These are phyloP conservation scores for Podila minutissima DNA, from an alignment of 192 early-diverging fungal species.

Conservation along the genomic window DNA sequence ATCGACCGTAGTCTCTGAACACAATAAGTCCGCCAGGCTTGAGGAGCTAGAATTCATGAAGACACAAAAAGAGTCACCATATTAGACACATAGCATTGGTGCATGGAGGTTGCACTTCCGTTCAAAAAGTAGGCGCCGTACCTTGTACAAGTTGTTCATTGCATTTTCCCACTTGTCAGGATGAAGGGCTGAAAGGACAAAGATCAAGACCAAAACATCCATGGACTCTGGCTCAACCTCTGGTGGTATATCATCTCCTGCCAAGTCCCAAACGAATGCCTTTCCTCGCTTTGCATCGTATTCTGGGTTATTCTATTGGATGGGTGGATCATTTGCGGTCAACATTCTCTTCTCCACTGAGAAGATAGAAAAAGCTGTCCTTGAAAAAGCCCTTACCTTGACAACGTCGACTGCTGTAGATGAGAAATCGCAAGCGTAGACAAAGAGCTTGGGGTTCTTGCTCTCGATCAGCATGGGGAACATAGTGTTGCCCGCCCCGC, in stretches of 20 bases:
- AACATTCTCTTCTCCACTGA: not conserved
- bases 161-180: slow-evolving; percentile 87
- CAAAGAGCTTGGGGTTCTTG: slow-evolving; percentile 79
- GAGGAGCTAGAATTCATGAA: slow-evolving; percentile 55
- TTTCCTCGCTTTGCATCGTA: slow-evolving; percentile 79
- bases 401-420: slow-evolving; percentile 91
- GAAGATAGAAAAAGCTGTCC: not conserved
- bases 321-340: not conserved
- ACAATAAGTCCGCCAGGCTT: slow-evolving; percentile 93
- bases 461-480: slow-evolving; percentile 89
- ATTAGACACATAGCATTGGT: not conserved
- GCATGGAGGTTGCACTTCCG: not conserved
- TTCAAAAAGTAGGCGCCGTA: slow-evolving; percentile 18
- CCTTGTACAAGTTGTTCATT: slow-evolving; percentile 81
- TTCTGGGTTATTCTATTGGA: slow-evolving; percentile 57
- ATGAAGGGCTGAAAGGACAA: slow-evolving; percentile 94
- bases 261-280: slow-evolving; percentile 97
- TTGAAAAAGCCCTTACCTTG: slow-evolving; percentile 54
- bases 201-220: slow-evolving; percentile 94
- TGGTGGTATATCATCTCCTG: slow-evolving; percentile 71
- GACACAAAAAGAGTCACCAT: not conserved
- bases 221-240: slow-evolving; percentile 82
- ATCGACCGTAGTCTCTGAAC: slow-evolving; percentile 97
- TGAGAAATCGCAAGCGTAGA: slow-evolving; percentile 96
- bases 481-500: slow-evolving; percentile 96